Evolutionary conservation across 257 asterid species (phyloP).

Genomic region (Nicotiana attenuata): DNA sequence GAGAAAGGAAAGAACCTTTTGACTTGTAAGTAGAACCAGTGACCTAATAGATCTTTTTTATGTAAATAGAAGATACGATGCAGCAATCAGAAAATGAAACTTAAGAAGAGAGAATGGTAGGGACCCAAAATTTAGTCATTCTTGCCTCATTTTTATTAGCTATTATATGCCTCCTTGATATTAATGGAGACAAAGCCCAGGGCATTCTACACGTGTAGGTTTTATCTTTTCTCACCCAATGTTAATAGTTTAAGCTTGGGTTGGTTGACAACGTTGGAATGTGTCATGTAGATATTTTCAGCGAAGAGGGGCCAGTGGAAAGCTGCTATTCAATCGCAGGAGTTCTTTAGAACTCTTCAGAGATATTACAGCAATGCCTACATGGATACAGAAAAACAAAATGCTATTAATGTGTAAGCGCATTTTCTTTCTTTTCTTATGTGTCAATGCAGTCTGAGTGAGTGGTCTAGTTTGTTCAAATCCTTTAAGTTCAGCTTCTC

Average conservation of each 20-base stretch:
- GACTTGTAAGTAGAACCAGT: neutral
- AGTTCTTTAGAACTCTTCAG: slow-evolving; percentile 92
- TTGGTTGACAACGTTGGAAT: slow-evolving; percentile 11
- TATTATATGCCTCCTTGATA: neutral
- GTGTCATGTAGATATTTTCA: slow-evolving; percentile 65
- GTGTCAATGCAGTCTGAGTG: slow-evolving; percentile 5
- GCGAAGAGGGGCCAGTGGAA: slow-evolving; percentile 97
- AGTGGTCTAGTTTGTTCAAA: slow-evolving; percentile 10
- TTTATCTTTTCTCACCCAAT: slow-evolving; percentile 11
- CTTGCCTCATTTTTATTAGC: neutral
- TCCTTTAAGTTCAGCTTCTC: neutral
- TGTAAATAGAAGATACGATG: neutral
- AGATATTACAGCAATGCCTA: slow-evolving; percentile 92
- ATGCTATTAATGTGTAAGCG: slow-evolving; percentile 91
- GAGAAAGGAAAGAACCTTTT: slow-evolving; percentile 7
- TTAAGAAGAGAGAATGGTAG: slow-evolving; percentile 5
- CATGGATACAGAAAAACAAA: slow-evolving; percentile 90
- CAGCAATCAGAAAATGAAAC: neutral
- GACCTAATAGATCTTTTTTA: neutral
- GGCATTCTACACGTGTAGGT: neutral
- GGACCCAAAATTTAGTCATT: slow-evolving; percentile 1
- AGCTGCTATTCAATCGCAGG: slow-evolving; percentile 97
- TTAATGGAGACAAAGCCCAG: neutral
- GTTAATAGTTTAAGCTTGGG: neutral
- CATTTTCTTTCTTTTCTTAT: neutral